phyloP scores from a whole-genome alignment of 305 asterid species.

The Salvia sclarea region DNA sequence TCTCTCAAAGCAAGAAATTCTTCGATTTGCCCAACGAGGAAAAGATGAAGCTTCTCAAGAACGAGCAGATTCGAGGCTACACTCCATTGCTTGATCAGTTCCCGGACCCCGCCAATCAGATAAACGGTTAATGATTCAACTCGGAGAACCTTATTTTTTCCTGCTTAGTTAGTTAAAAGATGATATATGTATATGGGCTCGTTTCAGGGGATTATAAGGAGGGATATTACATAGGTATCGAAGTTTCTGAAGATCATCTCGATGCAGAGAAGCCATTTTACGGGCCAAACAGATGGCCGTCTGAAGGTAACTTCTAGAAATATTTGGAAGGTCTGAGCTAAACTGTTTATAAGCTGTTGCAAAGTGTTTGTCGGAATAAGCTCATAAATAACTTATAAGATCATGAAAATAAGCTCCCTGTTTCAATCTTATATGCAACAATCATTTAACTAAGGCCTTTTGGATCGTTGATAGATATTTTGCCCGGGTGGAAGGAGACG shows the following conservation, averaged over 20 bases:
- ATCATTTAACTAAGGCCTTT: too few species aligned
- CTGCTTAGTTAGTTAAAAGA: conserved; percentile 2
- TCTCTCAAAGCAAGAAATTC: conserved; percentile 70
- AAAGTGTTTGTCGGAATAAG: too few species aligned
- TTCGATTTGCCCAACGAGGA: conserved; percentile 65
- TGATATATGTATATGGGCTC: conserved; percentile 23
- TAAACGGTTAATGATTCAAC: conserved; percentile 48
- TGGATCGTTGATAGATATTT: conserved; percentile 46
- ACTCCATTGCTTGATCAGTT: conserved; percentile 77
- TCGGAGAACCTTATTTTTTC: conserved; percentile 8
- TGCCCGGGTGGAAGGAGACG: conserved; percentile 81
- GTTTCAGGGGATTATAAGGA: conserved; percentile 86
- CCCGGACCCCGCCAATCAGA: conserved; percentile 72
- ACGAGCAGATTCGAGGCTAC: conserved; percentile 77
- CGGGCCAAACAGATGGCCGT: conserved; percentile 82
- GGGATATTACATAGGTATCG: conserved; percentile 89
- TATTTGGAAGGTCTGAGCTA: too few species aligned
- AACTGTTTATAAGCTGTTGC: too few species aligned
- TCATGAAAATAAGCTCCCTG: too few species aligned
- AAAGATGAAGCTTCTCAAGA: conserved; percentile 81
- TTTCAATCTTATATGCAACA: too few species aligned
- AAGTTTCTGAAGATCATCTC: conserved; percentile 62
- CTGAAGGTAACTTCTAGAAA: conserved; percentile 47
- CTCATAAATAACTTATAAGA: too few species aligned
- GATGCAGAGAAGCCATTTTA: conserved; percentile 69